phyloP scores from a whole-genome alignment of 148 eudicot species.

The Selenicereus undatus region DNA sequence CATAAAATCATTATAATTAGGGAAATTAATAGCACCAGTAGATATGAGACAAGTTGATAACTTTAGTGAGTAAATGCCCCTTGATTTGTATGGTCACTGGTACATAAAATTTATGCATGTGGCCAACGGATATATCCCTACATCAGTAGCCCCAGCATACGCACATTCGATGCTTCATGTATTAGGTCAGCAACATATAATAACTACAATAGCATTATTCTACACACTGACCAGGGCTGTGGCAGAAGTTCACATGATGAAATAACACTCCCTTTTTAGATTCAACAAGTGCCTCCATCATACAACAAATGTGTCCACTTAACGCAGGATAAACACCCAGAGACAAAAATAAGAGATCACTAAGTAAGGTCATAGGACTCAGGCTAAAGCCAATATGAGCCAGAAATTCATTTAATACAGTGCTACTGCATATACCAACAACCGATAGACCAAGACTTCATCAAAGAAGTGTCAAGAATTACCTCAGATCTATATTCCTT shows the following conservation, averaged over 20 bases:
- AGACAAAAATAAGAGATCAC: neutral
- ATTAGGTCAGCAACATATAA: neutral
- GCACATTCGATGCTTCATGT: neutral
- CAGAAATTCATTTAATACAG: no score
- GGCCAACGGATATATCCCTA: neutral
- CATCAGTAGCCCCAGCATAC: neutral
- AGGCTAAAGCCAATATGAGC: no score
- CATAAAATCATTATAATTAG: neutral
- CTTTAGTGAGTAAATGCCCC: neutral
- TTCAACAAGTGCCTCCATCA: neutral
- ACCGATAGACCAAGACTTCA: neutral
- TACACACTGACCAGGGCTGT: neutral
- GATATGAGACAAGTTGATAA: neutral
- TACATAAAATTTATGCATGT: neutral
- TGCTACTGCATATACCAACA: no score
- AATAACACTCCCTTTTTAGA: neutral
- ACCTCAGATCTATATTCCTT: slow-evolving; percentile 89
- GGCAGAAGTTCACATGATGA: neutral
- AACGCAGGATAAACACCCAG: neutral
- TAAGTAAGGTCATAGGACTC: neutral
- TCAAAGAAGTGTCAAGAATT: neutral
- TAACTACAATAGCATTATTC: neutral
- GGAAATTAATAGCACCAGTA: neutral
- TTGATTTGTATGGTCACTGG: neutral
- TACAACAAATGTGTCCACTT: neutral